phyloP scores from a whole-genome alignment of 2,329 filamentous ascomycete genomes.

The Paecilomyces sp. region DNA sequence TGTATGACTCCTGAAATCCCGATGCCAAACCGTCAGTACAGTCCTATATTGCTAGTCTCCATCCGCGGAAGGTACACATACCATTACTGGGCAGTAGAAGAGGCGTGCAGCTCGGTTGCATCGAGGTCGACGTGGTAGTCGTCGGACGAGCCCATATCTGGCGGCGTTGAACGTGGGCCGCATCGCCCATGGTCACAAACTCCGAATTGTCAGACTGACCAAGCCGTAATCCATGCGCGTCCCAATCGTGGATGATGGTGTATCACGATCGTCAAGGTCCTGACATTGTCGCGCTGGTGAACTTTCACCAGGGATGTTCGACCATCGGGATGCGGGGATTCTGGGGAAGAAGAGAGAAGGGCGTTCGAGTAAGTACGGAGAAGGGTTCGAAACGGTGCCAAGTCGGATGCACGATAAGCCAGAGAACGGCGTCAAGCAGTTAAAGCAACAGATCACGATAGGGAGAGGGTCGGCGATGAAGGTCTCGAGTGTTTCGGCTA shows the following conservation, averaged over 20 bases:
- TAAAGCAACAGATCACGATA: not conserved
- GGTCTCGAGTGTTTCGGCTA: not conserved
- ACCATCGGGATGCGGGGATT: not conserved
- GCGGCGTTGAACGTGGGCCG: conserved; percentile 26
- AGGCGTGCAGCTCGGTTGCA: conserved; percentile 51
- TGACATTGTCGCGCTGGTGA: not conserved
- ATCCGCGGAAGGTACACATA: conserved; percentile 23
- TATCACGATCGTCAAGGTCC: not conserved
- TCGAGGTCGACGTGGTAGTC: conserved; percentile 26
- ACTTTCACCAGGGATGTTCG: not conserved
- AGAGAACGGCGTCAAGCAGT: not conserved
- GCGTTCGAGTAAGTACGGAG: not conserved
- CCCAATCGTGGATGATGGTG: not conserved
- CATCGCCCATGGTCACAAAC: conserved; percentile 25
- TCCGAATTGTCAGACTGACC: conserved; percentile 8
- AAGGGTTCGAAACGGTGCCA: not conserved
- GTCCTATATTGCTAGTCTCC: not conserved
- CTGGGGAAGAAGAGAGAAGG: not conserved
- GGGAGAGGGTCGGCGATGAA: not conserved
- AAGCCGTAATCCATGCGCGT: conserved; percentile 7
- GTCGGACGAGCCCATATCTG: conserved; percentile 35
- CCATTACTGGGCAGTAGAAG: conserved; percentile 56
- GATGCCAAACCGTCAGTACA: not conserved
- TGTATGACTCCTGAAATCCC: conserved; percentile 29
- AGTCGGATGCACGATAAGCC: not conserved